Percentiles rank a stretch among this genome's conserved stretches.
phyloP scores from a whole-genome alignment of 495 filamentous ascomycete genomes.

The Chaetomium tenue region DNA sequence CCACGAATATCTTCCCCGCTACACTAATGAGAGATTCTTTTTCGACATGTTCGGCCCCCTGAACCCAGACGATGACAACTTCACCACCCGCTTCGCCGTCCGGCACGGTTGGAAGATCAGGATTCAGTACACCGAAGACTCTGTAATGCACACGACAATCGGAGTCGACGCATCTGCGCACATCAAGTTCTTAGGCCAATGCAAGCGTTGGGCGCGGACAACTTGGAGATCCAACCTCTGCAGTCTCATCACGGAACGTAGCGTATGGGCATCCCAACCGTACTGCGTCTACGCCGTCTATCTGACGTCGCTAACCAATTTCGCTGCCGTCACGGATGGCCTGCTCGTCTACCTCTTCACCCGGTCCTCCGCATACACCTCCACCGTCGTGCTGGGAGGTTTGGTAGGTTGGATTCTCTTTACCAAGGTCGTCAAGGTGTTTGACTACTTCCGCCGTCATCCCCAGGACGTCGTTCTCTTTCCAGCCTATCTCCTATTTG shows the following conservation, averaged over 20 bases:
- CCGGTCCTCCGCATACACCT: conserved; percentile 9
- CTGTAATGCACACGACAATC: conserved; percentile 59
- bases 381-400: conserved; percentile 1
- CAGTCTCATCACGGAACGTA: conserved; percentile 49
- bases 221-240: conserved; percentile 64
- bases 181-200: conserved; percentile 58
- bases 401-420: conserved; percentile 47
- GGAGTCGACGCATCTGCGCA: conserved; percentile 40
- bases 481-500: conserved; percentile 55
- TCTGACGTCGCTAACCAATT: conserved; percentile 57
- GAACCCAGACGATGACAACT: conserved; percentile 69
- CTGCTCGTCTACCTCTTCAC: conserved; percentile 41
- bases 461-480: conserved; percentile 57
- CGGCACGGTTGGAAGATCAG: conserved; percentile 56
- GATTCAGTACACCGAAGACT: conserved; percentile 59
- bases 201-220: conserved; percentile 60
- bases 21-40: conserved; percentile 57
- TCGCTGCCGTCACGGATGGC: conserved; percentile 57
- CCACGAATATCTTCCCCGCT: conserved; percentile 49
- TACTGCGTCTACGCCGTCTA: conserved; percentile 64
- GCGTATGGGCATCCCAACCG: conserved; percentile 45
- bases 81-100: conserved; percentile 63
- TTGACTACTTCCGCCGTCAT: conserved; percentile 56
- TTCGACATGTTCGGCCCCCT: conserved; percentile 48
- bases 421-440: conserved; percentile 61